Evolutionary conservation across 208 protist species (phyloP), one percentile per base, ranked within the genome.

Genomic region (Crithidia brevicula): DNA sequence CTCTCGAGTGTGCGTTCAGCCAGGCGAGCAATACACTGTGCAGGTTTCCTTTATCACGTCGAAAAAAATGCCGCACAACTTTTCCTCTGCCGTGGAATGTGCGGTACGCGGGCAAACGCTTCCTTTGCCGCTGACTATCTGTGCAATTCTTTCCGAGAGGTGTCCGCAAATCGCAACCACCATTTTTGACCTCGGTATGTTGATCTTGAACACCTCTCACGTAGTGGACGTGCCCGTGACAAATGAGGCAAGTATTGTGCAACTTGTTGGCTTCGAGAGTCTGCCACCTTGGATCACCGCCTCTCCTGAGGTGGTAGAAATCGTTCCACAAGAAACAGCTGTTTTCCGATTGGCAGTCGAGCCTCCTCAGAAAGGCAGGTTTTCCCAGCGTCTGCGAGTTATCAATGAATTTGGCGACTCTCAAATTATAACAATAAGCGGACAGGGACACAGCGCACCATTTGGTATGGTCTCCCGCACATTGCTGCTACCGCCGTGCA

Each of bases 1-100:
- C 1, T 52, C 70, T 15, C 74, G 66, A 1, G 74, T 76, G 28
- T 77, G 69, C 57, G 70, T 90, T 56, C 81, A 90, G 70, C 74
- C 78, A 28, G 81, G 81, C 22, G 65, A 66, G 20, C 72, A 77
- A n/a, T 84, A 79, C 61, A 72, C 66, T 11, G 56, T 84, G 20
- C 68, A 67, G 38, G 46, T 84, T 18, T 52, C 49, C 40, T 85
- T 88, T 53, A 67, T 65, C 8, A 77, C 82, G 11, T 46, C 22
- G 15, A 67, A 66, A 43, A 54, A 72, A 43, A 18, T 77, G 6
- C 64, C 46, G 11, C 40, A 57, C n/a, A 33, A 61, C 18, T 77
- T 77, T 58, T 38, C 33, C 4, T 18, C 70, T 11, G 28, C 49
- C 0, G 63, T 77, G 25, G 67, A 77, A 20, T 77, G 70, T 20